Evolutionary conservation across 495 filamentous ascomycete genomes (phyloP).

Genomic region (Penicillium flavigenum): DNA sequence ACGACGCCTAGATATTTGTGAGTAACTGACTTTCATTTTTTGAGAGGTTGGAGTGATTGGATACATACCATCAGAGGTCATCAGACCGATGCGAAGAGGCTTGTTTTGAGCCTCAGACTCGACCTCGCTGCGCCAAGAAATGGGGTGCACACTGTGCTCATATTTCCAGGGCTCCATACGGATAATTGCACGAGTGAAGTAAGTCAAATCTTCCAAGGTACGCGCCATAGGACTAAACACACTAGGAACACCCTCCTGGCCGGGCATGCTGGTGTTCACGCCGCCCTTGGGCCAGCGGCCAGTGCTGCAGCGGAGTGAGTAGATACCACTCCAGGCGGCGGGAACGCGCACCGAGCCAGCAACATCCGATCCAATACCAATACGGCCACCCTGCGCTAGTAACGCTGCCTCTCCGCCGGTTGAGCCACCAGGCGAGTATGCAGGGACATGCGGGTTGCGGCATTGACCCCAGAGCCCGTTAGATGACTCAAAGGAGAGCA

Average conservation of each 20-base stretch:
- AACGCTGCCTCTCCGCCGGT: conserved; percentile 89
- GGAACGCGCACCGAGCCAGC: conserved; percentile 88
- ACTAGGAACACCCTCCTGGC: conserved; percentile 87
- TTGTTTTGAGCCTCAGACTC: conserved; percentile 58
- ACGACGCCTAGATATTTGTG: conserved; percentile 58
- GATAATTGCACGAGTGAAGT: conserved; percentile 78
- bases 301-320: conserved; percentile 88
- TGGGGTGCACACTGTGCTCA: conserved; percentile 80
- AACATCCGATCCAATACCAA: conserved; percentile 92
- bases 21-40: neutral
- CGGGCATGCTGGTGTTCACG: conserved; percentile 84
- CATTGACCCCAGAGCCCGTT: conserved; percentile 88
- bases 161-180: conserved; percentile 91
- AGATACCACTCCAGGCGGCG: conserved; percentile 89
- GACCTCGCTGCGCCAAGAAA: conserved; percentile 69
- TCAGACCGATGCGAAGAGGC: conserved; percentile 70
- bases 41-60: neutral
- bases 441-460: conserved; percentile 76
- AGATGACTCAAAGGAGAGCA: conserved; percentile 87
- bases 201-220: conserved; percentile 78
- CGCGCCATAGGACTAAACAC: conserved; percentile 94
- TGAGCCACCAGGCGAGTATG: conserved; percentile 87
- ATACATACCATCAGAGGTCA: conserved; percentile 68
- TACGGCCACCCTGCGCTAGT: conserved; percentile 81
- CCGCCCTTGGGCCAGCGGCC: conserved; percentile 90